Evolutionary conservation across 805 yeast genomes (phyloP).

Genomic region (Spathaspora boniae): DNA sequence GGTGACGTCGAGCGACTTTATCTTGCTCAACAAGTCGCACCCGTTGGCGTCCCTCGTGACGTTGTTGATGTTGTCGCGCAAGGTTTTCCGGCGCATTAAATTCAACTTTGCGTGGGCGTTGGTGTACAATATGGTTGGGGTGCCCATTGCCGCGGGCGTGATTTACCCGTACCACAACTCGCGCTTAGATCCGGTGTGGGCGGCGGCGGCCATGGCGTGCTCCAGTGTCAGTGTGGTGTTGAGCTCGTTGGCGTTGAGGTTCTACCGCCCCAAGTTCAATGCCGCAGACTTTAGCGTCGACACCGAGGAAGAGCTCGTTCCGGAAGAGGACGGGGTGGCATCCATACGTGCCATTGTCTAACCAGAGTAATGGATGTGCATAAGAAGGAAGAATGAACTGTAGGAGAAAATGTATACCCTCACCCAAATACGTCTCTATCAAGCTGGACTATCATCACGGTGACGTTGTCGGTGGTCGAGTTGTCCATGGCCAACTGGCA

Average conservation of each 20-base stretch:
- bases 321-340: conserved; percentile 3
- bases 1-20: conserved; percentile 69
- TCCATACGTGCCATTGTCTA: not conserved
- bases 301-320: conserved; percentile 11
- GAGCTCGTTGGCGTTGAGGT: conserved; percentile 51
- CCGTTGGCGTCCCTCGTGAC: conserved; percentile 53
- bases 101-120: conserved; percentile 62
- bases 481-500: conserved; percentile 72
- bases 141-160: conserved; percentile 68
- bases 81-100: conserved; percentile 49
- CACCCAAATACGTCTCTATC: conserved; percentile 41
- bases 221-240: conserved; percentile 56
- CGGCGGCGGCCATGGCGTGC: conserved; percentile 64
- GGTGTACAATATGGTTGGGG: conserved; percentile 52
- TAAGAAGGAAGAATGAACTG: too few relatives aligned
- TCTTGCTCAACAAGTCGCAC: conserved; percentile 51
- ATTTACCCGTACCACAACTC: conserved; percentile 53
- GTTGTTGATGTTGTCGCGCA: conserved; percentile 48
- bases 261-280: conserved; percentile 40
- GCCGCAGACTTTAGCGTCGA: conserved; percentile 11
- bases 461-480: conserved; percentile 85
- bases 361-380: not conserved
- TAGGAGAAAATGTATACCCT: not conserved
- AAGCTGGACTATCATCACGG: conserved; percentile 81
- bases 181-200: conserved; percentile 62